Percentiles rank a stretch among this genome's conserved stretches.
Conservation (phyloP, 345 rosid species). For the Arabidopsis arenosa region DNA sequence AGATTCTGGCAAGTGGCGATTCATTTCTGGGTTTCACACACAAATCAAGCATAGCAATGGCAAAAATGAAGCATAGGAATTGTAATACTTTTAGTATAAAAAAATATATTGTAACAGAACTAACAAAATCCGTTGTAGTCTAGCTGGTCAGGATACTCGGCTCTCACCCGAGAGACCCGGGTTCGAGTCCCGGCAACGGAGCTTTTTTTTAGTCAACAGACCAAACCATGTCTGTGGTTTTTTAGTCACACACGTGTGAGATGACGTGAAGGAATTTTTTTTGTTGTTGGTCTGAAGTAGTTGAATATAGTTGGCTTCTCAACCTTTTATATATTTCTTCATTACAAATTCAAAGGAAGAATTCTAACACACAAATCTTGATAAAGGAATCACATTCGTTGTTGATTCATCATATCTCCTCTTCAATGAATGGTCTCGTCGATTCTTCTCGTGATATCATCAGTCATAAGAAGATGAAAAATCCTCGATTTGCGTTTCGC, state of each 20-base stretch:
- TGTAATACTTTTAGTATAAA: background rate
- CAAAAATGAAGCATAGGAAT: too few species aligned
- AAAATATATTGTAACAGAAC: accelerated
- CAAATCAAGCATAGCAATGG: background rate
- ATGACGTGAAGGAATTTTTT: slow-evolving; percentile 16
- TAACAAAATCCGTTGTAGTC: slow-evolving; percentile 4
- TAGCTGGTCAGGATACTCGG: slow-evolving; percentile 60
- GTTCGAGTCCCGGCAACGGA: slow-evolving; percentile 72
- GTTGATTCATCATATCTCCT: slow-evolving; percentile 64
- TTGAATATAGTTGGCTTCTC: slow-evolving; percentile 69
- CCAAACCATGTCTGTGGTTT: slow-evolving; percentile 23
- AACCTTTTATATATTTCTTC: slow-evolving; percentile 27
- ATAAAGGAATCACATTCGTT: slow-evolving; percentile 9
- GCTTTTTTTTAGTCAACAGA: background rate
- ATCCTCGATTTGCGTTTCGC: slow-evolving; percentile 68
- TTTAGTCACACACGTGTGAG: slow-evolving; percentile 17
- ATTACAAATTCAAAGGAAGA: background rate
- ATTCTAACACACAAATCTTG: slow-evolving; percentile 10
- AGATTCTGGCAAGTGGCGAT: background rate
- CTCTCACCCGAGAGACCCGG: slow-evolving; percentile 76
- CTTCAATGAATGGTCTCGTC: slow-evolving; percentile 37
- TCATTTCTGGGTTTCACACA: background rate
- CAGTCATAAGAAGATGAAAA: slow-evolving; percentile 37
- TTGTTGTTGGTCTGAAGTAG: slow-evolving; percentile 66
- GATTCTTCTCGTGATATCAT: slow-evolving; percentile 33